Evolutionary conservation across 768 basidiomycete genomes (phyloP).

Genomic region (Cyclocybe aegerita): DNA sequence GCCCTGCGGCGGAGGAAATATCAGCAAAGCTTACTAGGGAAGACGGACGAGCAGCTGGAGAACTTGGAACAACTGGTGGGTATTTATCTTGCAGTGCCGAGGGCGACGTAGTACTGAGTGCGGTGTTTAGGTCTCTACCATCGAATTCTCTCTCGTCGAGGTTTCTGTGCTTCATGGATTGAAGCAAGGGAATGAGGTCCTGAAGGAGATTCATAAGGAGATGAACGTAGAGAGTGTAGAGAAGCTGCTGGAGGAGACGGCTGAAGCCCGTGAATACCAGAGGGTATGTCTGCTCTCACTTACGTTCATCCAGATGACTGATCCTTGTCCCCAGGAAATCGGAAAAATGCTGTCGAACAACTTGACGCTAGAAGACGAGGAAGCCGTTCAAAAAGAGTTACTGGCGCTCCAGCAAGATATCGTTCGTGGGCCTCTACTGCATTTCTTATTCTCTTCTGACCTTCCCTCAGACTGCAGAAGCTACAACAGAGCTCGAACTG

Average conservation of each 20-base stretch:
- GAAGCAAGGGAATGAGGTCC: constrained; percentile 89
- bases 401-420: constrained; percentile 61
- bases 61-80: constrained; percentile 85
- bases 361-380: constrained; percentile 88
- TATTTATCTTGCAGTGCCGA: neutral
- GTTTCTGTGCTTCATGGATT: constrained; percentile 90
- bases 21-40: constrained; percentile 81
- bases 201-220: constrained; percentile 93
- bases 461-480: constrained; percentile 28
- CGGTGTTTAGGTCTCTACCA: constrained; percentile 76
- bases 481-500: constrained; percentile 34
- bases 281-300: constrained; percentile 42
- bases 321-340: constrained; percentile 70
- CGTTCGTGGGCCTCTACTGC: constrained; percentile 36
- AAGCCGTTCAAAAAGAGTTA: constrained; percentile 87
- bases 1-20: constrained; percentile 92
- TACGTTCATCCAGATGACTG: neutral
- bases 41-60: constrained; percentile 90
- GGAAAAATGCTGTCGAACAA: constrained; percentile 81
- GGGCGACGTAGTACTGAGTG: neutral
- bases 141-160: constrained; percentile 95
- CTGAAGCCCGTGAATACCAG: constrained; percentile 92
- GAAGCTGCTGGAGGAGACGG: constrained; percentile 88
- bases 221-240: constrained; percentile 94
- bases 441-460: constrained; percentile 4